Evolutionary conservation across 371 early-diverging fungal genomes (phyloP), one percentile per base, ranked within the genome.

Genomic region (Parasitella parasitica): DNA sequence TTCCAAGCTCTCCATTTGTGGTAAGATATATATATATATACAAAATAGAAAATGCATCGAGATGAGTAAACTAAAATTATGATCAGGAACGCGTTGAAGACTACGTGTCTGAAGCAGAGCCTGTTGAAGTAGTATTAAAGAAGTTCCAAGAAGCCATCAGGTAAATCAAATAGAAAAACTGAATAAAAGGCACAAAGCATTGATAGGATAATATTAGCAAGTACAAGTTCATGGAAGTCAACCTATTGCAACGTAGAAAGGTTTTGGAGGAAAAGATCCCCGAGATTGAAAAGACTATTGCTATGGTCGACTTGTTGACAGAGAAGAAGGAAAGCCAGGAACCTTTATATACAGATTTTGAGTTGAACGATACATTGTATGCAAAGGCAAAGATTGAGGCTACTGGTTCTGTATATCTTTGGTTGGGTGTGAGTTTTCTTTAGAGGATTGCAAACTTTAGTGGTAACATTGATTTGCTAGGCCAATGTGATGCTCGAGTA

Each of bases 401-500:
- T 6, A 86, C 94, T 2, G 84, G 88, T 38, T 86, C 85, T 3
- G 96, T 98, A 32, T 90, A 90, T 67, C 84, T 98, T 57, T 98
- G 98, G 98, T 86, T 98, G 16, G 97, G 98, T 7, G 97, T 93
- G 86, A 75, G 85, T 68, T 16, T 15, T 15, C 5, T 36, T 27
- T 13, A 6, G 18, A 32, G 37, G 24, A 38, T 9, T 6, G 12
- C 13, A 36, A 39, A 27, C 32, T 8, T 2, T 35, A 35, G 35
- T 12, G n/a, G n/a, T n/a, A n/a, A n/a, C n/a, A 48, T 46, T 20
- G 9, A 18, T 16, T 38, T 38, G 2, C 41, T 73, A 93, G 94
- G 96, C 97, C 12, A 97, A 97, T 69, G 95, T 97, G 20, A 97
- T 97, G 98, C 79, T 98, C 35, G 95, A 96, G 72, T 98, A 98